Evolutionary conservation across 345 rosid genomes (phyloP).

Genomic region (Schrenkiella parvula): DNA sequence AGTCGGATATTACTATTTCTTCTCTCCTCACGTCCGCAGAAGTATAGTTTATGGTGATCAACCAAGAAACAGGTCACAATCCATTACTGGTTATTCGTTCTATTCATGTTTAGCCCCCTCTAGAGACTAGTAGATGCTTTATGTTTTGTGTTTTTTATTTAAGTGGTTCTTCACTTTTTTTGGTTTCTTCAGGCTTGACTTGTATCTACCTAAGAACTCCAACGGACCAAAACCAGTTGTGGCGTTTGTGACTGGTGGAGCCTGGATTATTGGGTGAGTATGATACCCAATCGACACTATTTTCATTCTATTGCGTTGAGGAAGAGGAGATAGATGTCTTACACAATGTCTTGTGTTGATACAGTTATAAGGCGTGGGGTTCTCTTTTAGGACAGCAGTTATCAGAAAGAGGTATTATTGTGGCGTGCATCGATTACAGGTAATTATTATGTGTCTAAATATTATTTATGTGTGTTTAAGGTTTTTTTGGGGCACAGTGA

Average conservation of each 20-base stretch:
- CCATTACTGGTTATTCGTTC: neutral
- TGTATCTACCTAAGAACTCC: constrained; percentile 71
- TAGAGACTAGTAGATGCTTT: neutral
- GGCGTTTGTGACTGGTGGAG: constrained; percentile 96
- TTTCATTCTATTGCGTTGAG: neutral
- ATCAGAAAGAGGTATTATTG: constrained; percentile 85
- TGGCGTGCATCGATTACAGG: constrained; percentile 99
- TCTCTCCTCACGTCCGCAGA: constrained; percentile 70
- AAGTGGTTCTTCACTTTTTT: constrained; percentile 1
- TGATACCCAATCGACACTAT: neutral
- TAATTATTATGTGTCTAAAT: neutral
- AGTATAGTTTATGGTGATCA: constrained; percentile 84
- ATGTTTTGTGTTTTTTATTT: neutral
- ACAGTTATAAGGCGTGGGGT: constrained; percentile 98
- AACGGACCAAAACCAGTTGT: constrained; percentile 83
- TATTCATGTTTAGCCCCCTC: neutral
- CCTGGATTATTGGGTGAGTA: constrained; percentile 97
- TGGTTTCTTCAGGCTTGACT: constrained; percentile 65
- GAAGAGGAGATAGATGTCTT: constrained; percentile 1
- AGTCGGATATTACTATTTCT: constrained; percentile 93
- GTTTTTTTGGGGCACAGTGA: neutral
- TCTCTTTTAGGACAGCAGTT: constrained; percentile 92
- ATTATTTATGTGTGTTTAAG: neutral
- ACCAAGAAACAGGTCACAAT: constrained; percentile 83
- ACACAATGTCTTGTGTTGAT: constrained; percentile 30